phyloP scores from a whole-genome alignment of 108 stramenopile species.

The Cyclostephanos invisitatus region DNA sequence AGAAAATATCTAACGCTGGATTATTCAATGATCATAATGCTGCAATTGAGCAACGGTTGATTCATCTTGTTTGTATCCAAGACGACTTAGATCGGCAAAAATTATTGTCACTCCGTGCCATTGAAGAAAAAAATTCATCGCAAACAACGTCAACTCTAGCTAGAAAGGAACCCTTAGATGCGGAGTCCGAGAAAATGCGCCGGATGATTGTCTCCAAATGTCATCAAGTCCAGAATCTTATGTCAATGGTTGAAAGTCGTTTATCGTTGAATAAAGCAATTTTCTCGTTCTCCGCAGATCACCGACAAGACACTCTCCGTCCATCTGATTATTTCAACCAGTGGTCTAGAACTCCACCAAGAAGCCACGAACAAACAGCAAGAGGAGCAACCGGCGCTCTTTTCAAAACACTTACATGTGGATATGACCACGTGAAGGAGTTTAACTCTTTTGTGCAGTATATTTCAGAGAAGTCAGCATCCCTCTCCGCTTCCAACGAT shows the following conservation, averaged over 20 bases:
- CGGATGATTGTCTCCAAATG: constrained; percentile 58
- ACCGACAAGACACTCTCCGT: constrained; percentile 25
- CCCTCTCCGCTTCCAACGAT: constrained; percentile 17
- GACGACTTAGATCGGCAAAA: constrained; percentile 54
- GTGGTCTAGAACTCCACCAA: constrained; percentile 14
- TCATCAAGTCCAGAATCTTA: constrained; percentile 35
- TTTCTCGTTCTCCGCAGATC: constrained; percentile 29
- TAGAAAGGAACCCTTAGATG: constrained; percentile 63
- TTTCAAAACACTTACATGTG: constrained; percentile 38
- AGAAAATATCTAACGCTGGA: constrained; percentile 34
- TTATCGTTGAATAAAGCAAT: constrained; percentile 34
- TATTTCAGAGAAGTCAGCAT: constrained; percentile 21
- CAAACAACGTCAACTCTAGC: constrained; percentile 16
- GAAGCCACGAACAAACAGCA: constrained; percentile 19
- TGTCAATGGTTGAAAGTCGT: constrained; percentile 34
- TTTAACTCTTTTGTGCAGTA: constrained; percentile 29
- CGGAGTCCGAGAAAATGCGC: constrained; percentile 61
- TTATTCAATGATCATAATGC: constrained; percentile 18
- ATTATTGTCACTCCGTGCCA: constrained; percentile 32
- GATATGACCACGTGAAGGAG: constrained; percentile 40
- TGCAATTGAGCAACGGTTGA: constrained; percentile 27
- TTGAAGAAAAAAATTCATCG: constrained; percentile 35
- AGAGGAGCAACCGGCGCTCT: constrained; percentile 36
- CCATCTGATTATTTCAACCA: constrained; percentile 41
- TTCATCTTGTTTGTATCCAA: constrained; percentile 43